A percentile compares a stretch with the other conserved stretches of the same genome.
phyloP scores from a whole-genome alignment of 129 eudicot species.

The carrot (Daucus carota) region DNA sequence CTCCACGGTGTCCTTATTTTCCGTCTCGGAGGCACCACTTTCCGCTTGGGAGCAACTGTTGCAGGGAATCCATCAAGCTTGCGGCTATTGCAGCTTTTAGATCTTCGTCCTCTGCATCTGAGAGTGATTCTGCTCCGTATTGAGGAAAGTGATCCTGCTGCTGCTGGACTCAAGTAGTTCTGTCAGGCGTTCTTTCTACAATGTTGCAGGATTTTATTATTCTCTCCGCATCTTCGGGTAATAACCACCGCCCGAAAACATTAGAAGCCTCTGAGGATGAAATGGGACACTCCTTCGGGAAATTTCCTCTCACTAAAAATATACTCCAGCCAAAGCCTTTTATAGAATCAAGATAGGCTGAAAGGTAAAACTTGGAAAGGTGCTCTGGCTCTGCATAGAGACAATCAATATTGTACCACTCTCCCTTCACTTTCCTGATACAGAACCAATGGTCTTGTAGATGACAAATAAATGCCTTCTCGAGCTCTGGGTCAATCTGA shows the following conservation, averaged over 20 bases:
- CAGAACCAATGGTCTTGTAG: conserved; percentile 98
- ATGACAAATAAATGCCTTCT: conserved; percentile 89
- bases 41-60: conserved; percentile 9
- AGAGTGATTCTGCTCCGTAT: conserved; percentile 13
- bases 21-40: conserved; percentile 12
- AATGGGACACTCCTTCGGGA: conserved; percentile 81
- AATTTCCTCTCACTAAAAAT: conserved; percentile 77
- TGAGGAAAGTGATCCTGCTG: conserved; percentile 10
- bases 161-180: conserved; percentile 14
- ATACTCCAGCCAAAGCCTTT: conserved; percentile 96
- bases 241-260: conserved; percentile 86
- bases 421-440: conserved; percentile 88
- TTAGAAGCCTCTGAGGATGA: conserved; percentile 74
- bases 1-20: conserved; percentile 15
- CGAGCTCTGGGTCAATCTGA: conserved; percentile 88
- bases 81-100: conserved; percentile 90
- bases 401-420: conserved; percentile 97
- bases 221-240: conserved; percentile 79
- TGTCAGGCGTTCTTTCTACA: conserved; percentile 25
- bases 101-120: conserved; percentile 69
- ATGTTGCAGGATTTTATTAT: conserved; percentile 63
- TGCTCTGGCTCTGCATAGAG: conserved; percentile 89
- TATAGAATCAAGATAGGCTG: conserved; percentile 82
- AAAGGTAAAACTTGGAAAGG: conserved; percentile 89
- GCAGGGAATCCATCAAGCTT: conserved; percentile 68